These are phyloP conservation scores for Saturnispora diversa DNA, from an alignment of 805 yeast genomes.

Conservation along the genomic window DNA sequence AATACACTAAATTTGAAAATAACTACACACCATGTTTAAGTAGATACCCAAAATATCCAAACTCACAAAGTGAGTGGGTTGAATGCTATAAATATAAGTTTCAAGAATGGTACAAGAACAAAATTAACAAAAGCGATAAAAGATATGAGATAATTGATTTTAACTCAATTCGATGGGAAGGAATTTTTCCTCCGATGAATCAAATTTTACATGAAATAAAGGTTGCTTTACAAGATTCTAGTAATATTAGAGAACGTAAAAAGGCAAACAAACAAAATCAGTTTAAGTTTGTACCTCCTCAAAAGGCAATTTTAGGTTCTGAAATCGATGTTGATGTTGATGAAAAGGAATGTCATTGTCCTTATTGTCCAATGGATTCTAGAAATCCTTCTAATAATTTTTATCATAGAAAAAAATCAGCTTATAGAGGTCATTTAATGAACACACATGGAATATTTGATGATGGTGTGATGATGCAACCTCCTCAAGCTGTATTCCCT, in stretches of 20 bases:
- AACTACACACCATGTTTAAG: slow-evolving; percentile 12
- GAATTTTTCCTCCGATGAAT: background rate
- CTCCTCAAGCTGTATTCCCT: slow-evolving; percentile 5
- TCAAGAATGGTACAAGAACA: slow-evolving; percentile 6
- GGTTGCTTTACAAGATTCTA: background rate
- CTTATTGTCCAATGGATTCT: slow-evolving; percentile 7
- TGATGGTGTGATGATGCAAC: slow-evolving; percentile 7
- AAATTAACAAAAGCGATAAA: background rate
- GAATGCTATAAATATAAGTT: slow-evolving; percentile 6
- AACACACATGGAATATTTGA: slow-evolving; percentile 17
- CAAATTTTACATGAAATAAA: background rate
- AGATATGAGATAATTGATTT: no score
- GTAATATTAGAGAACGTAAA: slow-evolving; percentile 3
- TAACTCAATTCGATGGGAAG: background rate
- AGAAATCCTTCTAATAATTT: slow-evolving; percentile 10
- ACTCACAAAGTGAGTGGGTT: slow-evolving; percentile 4
- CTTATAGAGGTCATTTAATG: slow-evolving; percentile 16
- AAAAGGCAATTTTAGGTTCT: slow-evolving; percentile 3
- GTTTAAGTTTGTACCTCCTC: slow-evolving; percentile 7
- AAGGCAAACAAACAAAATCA: background rate
- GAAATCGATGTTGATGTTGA: slow-evolving; percentile 7
- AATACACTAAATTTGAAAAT: slow-evolving; percentile 5
- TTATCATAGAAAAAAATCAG: slow-evolving; percentile 15
- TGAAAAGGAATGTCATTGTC: slow-evolving; percentile 12
- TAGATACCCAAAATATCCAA: slow-evolving; percentile 10